phyloP scores from a whole-genome alignment of 345 rosid species.

The Eucalyptus pumila region DNA sequence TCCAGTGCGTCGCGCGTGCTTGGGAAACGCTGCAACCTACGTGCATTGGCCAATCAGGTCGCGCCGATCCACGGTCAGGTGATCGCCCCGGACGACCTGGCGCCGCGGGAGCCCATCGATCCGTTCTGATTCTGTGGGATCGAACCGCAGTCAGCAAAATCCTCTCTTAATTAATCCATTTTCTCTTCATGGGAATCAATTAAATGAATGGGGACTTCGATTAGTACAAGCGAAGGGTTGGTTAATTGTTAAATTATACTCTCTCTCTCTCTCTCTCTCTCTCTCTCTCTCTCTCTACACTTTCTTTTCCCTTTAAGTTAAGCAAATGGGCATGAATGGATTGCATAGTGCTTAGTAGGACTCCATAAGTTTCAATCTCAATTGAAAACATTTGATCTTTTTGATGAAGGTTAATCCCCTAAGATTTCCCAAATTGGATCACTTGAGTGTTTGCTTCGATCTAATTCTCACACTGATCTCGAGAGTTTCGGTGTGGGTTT shows the following conservation, averaged over 20 bases:
- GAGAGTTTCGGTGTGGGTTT: accelerated
- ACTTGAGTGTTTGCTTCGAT: not conserved
- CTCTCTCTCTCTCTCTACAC: not conserved
- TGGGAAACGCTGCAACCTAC: not conserved
- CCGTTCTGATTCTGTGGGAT: not conserved
- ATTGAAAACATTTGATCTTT: not conserved
- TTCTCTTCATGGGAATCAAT: not conserved
- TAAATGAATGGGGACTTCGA: not conserved
- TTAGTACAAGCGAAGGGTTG: not conserved
- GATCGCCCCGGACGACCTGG: not conserved
- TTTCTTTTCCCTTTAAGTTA: not conserved
- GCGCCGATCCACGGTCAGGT: not conserved
- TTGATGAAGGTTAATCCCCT: not conserved
- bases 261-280: not conserved
- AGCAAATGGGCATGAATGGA: not conserved
- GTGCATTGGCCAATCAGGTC: not conserved
- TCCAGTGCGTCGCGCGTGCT: not conserved
- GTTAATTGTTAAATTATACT: not conserved
- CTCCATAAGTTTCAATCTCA: not conserved
- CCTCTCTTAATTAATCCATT: not conserved
- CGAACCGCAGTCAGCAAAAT: not conserved
- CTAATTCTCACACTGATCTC: not conserved
- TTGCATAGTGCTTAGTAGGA: not conserved
- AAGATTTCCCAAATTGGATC: not conserved
- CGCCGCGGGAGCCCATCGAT: not conserved